Base-by-base conservation (phyloP, 2,329 filamentous ascomycete species). In the Cyphellophora attinorum region DNA sequence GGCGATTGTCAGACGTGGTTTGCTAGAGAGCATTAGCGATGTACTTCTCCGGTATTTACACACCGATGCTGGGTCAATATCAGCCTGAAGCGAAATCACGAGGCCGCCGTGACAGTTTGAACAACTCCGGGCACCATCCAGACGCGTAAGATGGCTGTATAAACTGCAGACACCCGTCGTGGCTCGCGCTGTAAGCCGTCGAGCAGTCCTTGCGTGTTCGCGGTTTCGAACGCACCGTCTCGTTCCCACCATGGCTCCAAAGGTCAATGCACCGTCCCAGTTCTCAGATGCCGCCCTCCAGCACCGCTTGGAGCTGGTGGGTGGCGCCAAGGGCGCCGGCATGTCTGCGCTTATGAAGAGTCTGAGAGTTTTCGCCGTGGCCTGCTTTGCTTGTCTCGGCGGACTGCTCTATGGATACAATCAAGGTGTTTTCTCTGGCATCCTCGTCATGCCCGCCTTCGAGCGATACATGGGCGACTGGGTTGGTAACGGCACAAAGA, bases 341-440 rank as follows among this genome's bases (percentile, higher is more conserved):
- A 61, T 63, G n/a, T 47, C 54, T 42, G 69, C 68, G 8, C 50
- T 75, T 27, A 23, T 73, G 21, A 63, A 63, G 45, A 74, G 72
- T 48, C 52, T 62, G 38, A 70, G 66, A 42, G 70, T 72, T 15
- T 70, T 70, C 38, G 61, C 63, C 6, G 72, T 74, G 47, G 67
- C 68, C 6, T 60, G 68, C 34, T 74, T 74, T 39, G 63, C 65
- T 5, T 68, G 62, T 40, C 52, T 72, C 19, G 67, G 67, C 47
- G 68, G 68, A 34, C 52, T 71, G 13, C 59, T 72, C 17, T 76
- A 82, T 53, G 79, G 81, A 13, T 85, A 84, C 59, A 84, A 85
- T 51, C 78, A 84, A 53, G 81, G 81, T 46, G 79, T 84, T 58
- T 83, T 84, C 58, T 74, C 74, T n/a, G 80, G 81, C 15, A 73